A percentile compares a stretch with the other conserved stretches of the same genome.
These are phyloP conservation scores for Polygonum aviculare DNA, from an alignment of 148 eudicot genomes.

Conservation along the genomic window DNA sequence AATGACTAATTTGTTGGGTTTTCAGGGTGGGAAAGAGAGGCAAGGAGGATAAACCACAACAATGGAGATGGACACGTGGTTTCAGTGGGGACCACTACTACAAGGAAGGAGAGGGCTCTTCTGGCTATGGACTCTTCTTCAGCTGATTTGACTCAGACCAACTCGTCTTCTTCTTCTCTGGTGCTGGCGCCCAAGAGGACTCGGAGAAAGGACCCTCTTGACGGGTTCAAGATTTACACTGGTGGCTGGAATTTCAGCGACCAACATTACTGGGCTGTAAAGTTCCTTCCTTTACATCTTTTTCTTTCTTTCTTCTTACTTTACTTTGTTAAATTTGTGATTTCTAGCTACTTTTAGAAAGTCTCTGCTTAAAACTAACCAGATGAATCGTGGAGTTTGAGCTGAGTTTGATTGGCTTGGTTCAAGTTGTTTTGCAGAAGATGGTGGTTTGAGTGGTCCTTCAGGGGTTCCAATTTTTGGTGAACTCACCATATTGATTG, in stretches of 20 bases:
- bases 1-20: neutral
- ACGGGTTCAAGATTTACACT: conserved; percentile 31
- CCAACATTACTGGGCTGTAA: conserved; percentile 69
- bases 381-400: too few relatives aligned
- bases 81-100: conserved; percentile 4
- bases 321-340: neutral
- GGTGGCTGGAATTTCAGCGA: conserved; percentile 56
- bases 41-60: neutral
- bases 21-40: conserved; percentile 7
- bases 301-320: neutral
- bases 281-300: conserved; percentile 10
- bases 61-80: conserved; percentile 1
- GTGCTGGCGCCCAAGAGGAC: conserved; percentile 27
- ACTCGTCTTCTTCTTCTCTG: conserved; percentile 9
- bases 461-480: neutral
- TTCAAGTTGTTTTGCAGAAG: neutral
- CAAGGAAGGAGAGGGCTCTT: neutral
- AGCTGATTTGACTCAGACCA: conserved; percentile 5
- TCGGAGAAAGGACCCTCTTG: conserved; percentile 42
- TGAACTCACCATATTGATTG: neutral
- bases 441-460: neutral
- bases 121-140: neutral
- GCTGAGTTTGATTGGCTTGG: neutral
- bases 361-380: neutral
- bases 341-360: neutral